These are phyloP conservation scores for Daldinia sp. DNA, from an alignment of 2,329 filamentous ascomycete genomes.

Conservation along the genomic window DNA sequence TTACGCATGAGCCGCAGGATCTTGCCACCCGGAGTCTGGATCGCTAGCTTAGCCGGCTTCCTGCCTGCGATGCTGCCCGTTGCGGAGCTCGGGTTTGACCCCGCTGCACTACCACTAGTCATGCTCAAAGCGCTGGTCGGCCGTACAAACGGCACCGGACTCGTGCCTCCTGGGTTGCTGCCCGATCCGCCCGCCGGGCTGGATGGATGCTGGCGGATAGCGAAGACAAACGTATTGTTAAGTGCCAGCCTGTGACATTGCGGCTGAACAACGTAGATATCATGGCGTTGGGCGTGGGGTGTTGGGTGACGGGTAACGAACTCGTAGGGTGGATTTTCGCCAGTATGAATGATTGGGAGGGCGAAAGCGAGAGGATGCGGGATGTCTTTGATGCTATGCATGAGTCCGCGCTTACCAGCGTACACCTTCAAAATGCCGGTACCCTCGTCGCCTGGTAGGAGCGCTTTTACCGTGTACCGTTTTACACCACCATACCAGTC, in stretches of 20 bases:
- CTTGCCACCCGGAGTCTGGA: conserved; percentile 93
- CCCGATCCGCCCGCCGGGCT: conserved; percentile 48
- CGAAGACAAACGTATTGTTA: conserved; percentile 98
- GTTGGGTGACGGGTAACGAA: conserved; percentile 94
- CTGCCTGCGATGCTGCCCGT: conserved; percentile 63
- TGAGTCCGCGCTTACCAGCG: conserved; percentile 90
- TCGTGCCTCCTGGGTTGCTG: conserved; percentile 52
- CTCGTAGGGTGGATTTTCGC: conserved; percentile 92
- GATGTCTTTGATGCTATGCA: conserved; percentile 97
- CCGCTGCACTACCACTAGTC: conserved; percentile 61
- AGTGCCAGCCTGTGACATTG: conserved; percentile 88
- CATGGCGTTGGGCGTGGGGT: conserved; percentile 95
- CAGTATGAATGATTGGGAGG: conserved; percentile 87
- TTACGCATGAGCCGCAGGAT: conserved; percentile 88
- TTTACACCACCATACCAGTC: conserved; percentile 91
- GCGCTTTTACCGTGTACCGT: conserved; percentile 90
- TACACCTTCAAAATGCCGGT: conserved; percentile 89
- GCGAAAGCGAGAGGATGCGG: conserved; percentile 90
- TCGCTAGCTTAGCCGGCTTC: conserved; percentile 94
- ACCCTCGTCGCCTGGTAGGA: conserved; percentile 91
- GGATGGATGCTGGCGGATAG: conserved; percentile 89
- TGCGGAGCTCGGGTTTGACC: conserved; percentile 64
- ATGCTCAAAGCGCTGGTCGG: conserved; percentile 72
- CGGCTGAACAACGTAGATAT: conserved; percentile 95
- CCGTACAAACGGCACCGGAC: conserved; percentile 68